A percentile compares a stretch with the other conserved stretches of the same genome.
These are phyloP conservation scores for Marasmius oreades DNA, from an alignment of 1,284 basidiomycete species.

Conservation along the genomic window DNA sequence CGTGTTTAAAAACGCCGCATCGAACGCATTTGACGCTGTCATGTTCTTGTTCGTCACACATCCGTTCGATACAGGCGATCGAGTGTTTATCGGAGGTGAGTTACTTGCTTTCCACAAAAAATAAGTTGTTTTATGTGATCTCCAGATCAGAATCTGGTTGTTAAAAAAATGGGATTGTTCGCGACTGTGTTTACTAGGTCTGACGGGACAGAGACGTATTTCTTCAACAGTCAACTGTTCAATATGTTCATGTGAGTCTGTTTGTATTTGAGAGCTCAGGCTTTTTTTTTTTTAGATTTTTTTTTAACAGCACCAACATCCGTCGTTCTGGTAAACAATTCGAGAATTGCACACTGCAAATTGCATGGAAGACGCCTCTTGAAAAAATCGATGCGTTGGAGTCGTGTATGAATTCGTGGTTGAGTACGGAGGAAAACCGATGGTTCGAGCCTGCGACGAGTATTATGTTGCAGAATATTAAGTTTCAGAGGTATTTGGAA, in stretches of 20 bases:
- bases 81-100: slow-evolving; percentile 65
- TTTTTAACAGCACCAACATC: slow-evolving; percentile 52
- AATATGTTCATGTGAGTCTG: slow-evolving; percentile 66
- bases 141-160: slow-evolving; percentile 50
- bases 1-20: slow-evolving; percentile 71
- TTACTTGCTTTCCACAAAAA: slow-evolving; percentile 2
- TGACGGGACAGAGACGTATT: slow-evolving; percentile 74
- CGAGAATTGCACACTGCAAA: slow-evolving; percentile 63
- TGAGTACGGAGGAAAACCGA: slow-evolving; percentile 69
- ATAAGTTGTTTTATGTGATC: background rate
- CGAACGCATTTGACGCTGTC: slow-evolving; percentile 69
- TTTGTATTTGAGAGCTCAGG: background rate
- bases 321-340: slow-evolving; percentile 71
- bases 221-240: slow-evolving; percentile 73
- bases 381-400: slow-evolving; percentile 68
- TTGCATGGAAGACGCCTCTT: slow-evolving; percentile 70
- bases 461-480: slow-evolving; percentile 57
- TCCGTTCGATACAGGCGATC: slow-evolving; percentile 75
- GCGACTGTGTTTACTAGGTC: slow-evolving; percentile 66
- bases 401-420: slow-evolving; percentile 64
- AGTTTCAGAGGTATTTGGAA: slow-evolving; percentile 60
- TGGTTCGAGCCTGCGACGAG: slow-evolving; percentile 70
- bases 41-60: slow-evolving; percentile 80
- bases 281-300: slow-evolving; percentile 7
- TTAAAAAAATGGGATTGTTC: slow-evolving; percentile 75